phyloP scores from a whole-genome alignment of 371 early-diverging fungal species.

The Mucor indicus region DNA sequence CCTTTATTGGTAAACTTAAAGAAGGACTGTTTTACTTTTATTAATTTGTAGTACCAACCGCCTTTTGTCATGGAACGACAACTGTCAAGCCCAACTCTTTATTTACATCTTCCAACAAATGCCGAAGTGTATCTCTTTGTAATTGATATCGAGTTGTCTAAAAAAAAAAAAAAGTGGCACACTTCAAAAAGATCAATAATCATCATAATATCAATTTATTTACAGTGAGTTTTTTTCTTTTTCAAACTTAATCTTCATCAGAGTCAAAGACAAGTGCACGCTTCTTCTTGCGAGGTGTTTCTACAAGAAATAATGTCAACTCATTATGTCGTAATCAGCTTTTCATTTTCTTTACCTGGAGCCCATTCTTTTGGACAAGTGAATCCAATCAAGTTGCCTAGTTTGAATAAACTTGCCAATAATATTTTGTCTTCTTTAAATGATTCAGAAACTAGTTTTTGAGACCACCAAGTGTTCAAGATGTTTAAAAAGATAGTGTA shows the following conservation, averaged over 20 bases:
- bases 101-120: no score
- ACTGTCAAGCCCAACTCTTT: no score
- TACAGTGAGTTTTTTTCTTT: no score
- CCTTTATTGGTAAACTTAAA: no score
- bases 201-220: no score
- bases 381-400: conserved; percentile 1
- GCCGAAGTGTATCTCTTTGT: no score
- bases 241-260: conserved; percentile 8
- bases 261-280: conserved; percentile 5
- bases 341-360: conserved; percentile 10
- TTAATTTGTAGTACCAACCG: no score
- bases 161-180: no score
- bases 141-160: no score
- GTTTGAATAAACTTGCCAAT: conserved; percentile 2
- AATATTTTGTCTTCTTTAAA: conserved; percentile 14
- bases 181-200: no score
- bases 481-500: background rate
- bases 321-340: background rate
- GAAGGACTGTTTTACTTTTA: no score
- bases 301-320: background rate
- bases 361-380: conserved; percentile 26
- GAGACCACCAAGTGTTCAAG: conserved; percentile 13
- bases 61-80: no score
- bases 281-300: background rate
- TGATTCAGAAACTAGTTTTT: conserved; percentile 8